Base-by-base conservation (phyloP, 306 rosid genomes). In the Rosa lucieae region DNA sequence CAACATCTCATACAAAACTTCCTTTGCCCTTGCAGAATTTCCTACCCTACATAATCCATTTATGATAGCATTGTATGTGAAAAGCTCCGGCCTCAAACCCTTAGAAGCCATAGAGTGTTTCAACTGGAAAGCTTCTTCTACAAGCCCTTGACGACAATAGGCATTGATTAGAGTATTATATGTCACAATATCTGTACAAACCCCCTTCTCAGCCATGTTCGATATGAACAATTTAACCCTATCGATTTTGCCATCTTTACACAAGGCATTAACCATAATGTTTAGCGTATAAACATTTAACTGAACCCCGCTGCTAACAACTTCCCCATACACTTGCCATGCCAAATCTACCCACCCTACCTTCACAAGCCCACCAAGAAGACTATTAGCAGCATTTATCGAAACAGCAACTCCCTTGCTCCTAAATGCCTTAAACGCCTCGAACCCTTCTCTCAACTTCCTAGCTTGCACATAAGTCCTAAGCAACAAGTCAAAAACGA, bases 331-430 rank as follows among this genome's bases (percentile, higher is more conserved):
- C 23, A 91, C 84, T 6, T 62, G 75, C 97, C 94, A 92, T 3
- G 98, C 94, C 84, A 94, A 85, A 84, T 95, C 94, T 3, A 86
- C 84, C 97, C 99, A 92, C 1, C 98, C 97, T 55, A 84, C 87
- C 82, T 84, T 91, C 44, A 92, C 99, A 76, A 95, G 90, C 20
- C 92, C 92, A 48, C 91, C 92, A 15, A 95, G 89, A 70, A 95
- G 97, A 40, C 94, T 91, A 55, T 91, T 92, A 78, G 89, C 91
- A 76, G 97, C 94, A 77, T 91, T 95, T 44, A 92, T 72, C 0
- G 96, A 89, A 74, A 92, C 72, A 0, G 71, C 61, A 67, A 90
- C 73, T 26, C 98, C 96, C 75, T 75, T 82, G 15, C 69, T 78
- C 39, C 89, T 84, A 81, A 89, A 77, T 71, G 87, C 49, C 49